Evolutionary conservation across 352 stramenopile species (phyloP).

Genomic region (Phytophthora sp.): DNA sequence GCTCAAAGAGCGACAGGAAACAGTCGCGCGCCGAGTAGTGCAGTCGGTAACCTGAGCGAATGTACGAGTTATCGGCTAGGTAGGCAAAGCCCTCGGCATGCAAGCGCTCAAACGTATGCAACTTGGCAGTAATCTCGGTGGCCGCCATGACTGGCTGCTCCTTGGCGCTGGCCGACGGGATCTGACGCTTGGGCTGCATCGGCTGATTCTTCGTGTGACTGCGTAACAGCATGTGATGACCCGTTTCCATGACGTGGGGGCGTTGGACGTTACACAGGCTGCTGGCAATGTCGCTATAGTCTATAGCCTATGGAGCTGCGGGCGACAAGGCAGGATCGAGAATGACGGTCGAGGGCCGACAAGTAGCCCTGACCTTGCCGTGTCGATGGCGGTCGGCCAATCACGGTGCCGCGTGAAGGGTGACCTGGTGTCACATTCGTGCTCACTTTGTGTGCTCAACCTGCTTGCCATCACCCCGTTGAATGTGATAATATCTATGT

Average conservation of each 20-base stretch:
- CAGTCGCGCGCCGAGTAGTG: constrained; percentile 85
- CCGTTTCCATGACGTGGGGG: constrained; percentile 37
- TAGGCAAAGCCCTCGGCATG: constrained; percentile 84
- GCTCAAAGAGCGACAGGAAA: constrained; percentile 81
- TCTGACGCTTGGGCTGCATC: constrained; percentile 13
- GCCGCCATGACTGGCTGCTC: not conserved
- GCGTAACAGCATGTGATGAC: constrained; percentile 50
- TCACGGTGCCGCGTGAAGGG: not conserved
- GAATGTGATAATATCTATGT: too few relatives aligned
- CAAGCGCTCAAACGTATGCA: constrained; percentile 80
- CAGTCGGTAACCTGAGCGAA: constrained; percentile 83
- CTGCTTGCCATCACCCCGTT: too few relatives aligned
- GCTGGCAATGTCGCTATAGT: not conserved
- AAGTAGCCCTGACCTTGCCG: not conserved
- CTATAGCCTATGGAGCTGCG: not conserved
- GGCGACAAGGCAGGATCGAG: constrained; percentile 11
- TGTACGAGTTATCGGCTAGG: constrained; percentile 88
- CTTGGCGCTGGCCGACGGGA: not conserved
- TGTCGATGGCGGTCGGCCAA: constrained; percentile 16
- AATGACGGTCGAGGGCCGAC: constrained; percentile 23
- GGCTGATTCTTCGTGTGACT: constrained; percentile 31
- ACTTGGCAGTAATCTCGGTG: constrained; percentile 25
- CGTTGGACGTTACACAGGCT: constrained; percentile 25
- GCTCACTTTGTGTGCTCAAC: not conserved
- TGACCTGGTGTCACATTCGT: constrained; percentile 8